A percentile compares a stretch with the other conserved stretches of the same genome.
These are phyloP conservation scores for Nidularia sp. DNA, from an alignment of 768 basidiomycete species.

Conservation along the genomic window DNA sequence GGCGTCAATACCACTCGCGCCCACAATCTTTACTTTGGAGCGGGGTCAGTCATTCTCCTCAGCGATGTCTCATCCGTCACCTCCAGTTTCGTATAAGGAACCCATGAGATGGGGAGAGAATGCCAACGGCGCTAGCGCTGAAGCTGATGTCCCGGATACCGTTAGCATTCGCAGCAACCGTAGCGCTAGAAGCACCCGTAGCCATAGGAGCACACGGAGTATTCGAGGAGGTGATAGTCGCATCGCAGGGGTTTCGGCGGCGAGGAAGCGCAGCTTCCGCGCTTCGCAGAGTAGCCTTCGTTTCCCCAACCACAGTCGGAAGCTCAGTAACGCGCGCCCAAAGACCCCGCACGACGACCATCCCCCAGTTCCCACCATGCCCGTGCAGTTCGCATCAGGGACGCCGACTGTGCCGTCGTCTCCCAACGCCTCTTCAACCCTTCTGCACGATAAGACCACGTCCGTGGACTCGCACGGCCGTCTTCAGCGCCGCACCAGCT, in stretches of 20 bases:
- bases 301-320: constrained; percentile 34
- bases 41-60: constrained; percentile 4
- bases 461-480: neutral
- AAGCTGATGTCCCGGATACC: constrained; percentile 27
- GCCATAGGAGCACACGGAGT: constrained; percentile 28
- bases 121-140: constrained; percentile 10
- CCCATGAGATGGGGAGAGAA: neutral
- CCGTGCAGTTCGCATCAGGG: constrained; percentile 17
- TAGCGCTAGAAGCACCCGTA: constrained; percentile 25
- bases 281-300: constrained; percentile 67
- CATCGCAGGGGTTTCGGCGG: constrained; percentile 52
- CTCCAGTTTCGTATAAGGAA: constrained; percentile 1
- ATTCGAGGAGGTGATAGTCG: constrained; percentile 20
- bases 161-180: constrained; percentile 32
- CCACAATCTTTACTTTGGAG: constrained; percentile 6
- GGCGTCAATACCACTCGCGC: constrained; percentile 10
- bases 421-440: constrained; percentile 8
- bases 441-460: neutral
- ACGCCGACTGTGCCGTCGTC: neutral
- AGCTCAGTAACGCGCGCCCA: constrained; percentile 11
- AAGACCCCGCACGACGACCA: constrained; percentile 12
- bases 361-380: constrained; percentile 29
- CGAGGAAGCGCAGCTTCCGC: constrained; percentile 58
- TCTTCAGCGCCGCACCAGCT: neutral
- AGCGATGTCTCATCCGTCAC: constrained; percentile 1